Evolutionary conservation across 176 grass and related monocot species (phyloP), one percentile per base, ranked within the genome.

Genomic region (Eragrostis nindensis): DNA sequence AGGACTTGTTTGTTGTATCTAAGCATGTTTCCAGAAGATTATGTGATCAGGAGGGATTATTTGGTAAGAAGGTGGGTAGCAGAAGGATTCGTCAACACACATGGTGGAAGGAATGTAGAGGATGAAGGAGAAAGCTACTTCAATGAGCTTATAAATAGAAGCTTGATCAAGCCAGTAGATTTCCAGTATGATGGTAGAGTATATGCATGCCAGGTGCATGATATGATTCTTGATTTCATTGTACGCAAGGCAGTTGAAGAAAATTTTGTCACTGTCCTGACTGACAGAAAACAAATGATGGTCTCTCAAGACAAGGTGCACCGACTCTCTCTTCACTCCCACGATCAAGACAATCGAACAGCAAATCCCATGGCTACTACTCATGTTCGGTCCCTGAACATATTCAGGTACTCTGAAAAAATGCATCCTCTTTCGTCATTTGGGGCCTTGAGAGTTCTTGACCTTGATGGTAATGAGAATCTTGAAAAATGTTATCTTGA

Each of bases 71-170:
- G 61, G 56, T 91, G 89, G 85, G 21, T 91, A 68, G 80, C 85
- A 15, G 83, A 91, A 81, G 89, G 80, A 55, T 91, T 91, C 18
- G 14, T 91, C 26, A 83, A 60, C 30, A 54, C 9, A 41, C 21
- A 40, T 49, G 53, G 80, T 70, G 70, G 26, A 27, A 65, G n/a
- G 27, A 80, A 26, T 39, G 17, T 80, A 43, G 75, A 75, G 44
- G 89, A 88, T 53, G 85, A 79, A 78, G 89, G 80, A 6, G 85
- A 87, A 71, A 79, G 44, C 57, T 91, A 88, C 84, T 91, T 91
- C 75, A 91, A 91, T 80, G 89, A 91, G 73, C 81, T 91, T 49
- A 76, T 91, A 70, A 88, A 91, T n/a, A 91, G 80, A 78, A 87
- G 85, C 49, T 62, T 91, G 72, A 70, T 91, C 30, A 80, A 91